These are phyloP conservation scores for Candida jianshihensis DNA, from an alignment of 805 yeast genomes.

Conservation along the genomic window DNA sequence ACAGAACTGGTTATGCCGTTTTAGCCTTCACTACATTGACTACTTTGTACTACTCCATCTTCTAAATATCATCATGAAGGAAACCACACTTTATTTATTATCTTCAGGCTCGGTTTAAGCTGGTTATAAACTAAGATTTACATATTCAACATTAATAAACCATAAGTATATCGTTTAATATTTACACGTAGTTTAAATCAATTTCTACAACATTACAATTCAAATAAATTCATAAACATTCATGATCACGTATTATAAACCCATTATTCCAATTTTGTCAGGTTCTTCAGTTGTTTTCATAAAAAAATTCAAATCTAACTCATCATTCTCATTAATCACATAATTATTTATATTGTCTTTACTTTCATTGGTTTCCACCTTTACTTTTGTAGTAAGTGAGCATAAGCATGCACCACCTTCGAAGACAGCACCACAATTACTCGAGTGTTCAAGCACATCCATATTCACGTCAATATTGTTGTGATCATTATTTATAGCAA, in stretches of 20 bases:
- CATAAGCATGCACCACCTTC: not conserved
- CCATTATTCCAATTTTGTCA: not conserved
- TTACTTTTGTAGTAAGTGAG: not conserved
- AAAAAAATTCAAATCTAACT: conserved; percentile 5
- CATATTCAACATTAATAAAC: too few species aligned
- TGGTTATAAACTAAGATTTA: too few species aligned
- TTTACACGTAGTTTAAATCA: too few species aligned
- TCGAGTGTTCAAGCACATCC: conserved; percentile 1
- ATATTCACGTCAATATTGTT: conserved; percentile 1
- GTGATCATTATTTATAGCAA: not conserved
- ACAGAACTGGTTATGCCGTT: conserved; percentile 85
- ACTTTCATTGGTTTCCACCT: not conserved
- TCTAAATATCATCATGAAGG: too few species aligned
- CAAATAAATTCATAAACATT: too few species aligned
- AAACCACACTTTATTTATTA: too few species aligned
- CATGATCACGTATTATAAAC: conserved; percentile 11
- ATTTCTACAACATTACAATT: too few species aligned
- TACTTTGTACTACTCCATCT: conserved; percentile 40
- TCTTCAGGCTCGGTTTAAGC: too few species aligned
- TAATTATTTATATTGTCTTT: conserved; percentile 1
- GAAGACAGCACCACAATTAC: not conserved
- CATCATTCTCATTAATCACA: conserved; percentile 9
- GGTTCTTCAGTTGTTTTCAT: not conserved
- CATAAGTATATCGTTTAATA: too few species aligned
- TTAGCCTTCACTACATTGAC: conserved; percentile 52